Percentiles rank a stretch among this genome's conserved stretches.
Conservation (phyloP, 2,329 filamentous ascomycete genomes). For the Furcasterigmium furcatum region DNA sequence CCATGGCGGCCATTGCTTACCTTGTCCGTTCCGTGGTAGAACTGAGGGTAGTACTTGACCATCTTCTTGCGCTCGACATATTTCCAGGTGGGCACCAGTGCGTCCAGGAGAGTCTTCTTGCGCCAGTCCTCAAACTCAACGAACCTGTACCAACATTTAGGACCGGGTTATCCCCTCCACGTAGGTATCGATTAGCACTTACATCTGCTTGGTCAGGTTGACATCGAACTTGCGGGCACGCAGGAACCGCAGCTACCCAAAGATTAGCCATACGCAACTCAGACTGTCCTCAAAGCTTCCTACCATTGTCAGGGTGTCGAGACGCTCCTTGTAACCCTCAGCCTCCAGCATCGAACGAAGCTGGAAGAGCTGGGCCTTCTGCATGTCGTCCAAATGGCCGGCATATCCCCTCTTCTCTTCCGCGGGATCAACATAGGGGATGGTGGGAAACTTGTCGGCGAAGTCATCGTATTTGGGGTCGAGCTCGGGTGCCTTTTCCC, state of each 20-base stretch:
- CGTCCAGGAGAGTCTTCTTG: slow-evolving; percentile 79
- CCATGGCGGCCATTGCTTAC: slow-evolving; percentile 29
- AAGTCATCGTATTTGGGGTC: slow-evolving; percentile 96
- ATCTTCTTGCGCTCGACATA: slow-evolving; percentile 83
- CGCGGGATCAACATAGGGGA: slow-evolving; percentile 44
- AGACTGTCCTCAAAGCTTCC: slow-evolving; percentile 2
- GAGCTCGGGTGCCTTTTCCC: slow-evolving; percentile 35
- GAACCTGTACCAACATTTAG: slow-evolving; percentile 62
- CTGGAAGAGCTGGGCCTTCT: slow-evolving; percentile 87
- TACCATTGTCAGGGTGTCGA: slow-evolving; percentile 92
- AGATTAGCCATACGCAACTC: slow-evolving; percentile 5
- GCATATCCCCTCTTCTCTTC: slow-evolving; percentile 74
- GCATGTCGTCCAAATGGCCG: slow-evolving; percentile 79
- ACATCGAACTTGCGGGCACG: slow-evolving; percentile 95
- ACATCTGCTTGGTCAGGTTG: slow-evolving; percentile 82
- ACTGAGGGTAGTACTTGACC: slow-evolving; percentile 93
- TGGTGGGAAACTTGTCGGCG: slow-evolving; percentile 83
- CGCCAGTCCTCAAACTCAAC: slow-evolving; percentile 88
- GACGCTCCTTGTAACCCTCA: slow-evolving; percentile 74
- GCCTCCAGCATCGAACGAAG: slow-evolving; percentile 81
- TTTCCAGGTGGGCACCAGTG: slow-evolving; percentile 76
- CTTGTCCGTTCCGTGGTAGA: slow-evolving; percentile 97
- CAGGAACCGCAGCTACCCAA: slow-evolving; percentile 74
- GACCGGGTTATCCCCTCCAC: neutral
- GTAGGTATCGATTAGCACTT: slow-evolving; percentile 16